phyloP scores from a whole-genome alignment of 1,284 basidiomycete species.

The Taiwanofungus camphoratus region DNA sequence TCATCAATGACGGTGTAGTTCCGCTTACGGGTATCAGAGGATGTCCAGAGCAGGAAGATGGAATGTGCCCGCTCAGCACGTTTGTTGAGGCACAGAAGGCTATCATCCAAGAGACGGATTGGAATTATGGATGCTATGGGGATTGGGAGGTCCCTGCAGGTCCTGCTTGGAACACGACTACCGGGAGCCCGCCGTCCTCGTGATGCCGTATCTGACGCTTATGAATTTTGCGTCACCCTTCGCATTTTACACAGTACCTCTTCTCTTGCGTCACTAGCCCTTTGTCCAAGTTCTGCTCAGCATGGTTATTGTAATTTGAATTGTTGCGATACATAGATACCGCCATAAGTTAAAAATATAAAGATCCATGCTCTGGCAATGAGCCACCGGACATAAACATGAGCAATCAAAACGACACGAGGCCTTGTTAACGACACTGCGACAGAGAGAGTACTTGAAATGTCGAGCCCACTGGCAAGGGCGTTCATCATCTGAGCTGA shows the following conservation, averaged over 20 bases:
- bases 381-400: slow-evolving; percentile 11
- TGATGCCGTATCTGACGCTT: too few relatives aligned
- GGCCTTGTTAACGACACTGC: slow-evolving; percentile 11
- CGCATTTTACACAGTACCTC: too few relatives aligned
- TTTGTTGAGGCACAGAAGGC: slow-evolving; percentile 72
- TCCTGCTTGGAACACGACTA: slow-evolving; percentile 30
- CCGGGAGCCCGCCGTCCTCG: slow-evolving; percentile 17
- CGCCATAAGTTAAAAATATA: too few relatives aligned
- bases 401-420: slow-evolving; percentile 21
- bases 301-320: too few relatives aligned
- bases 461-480: slow-evolving; percentile 19
- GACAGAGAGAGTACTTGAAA: slow-evolving; percentile 12
- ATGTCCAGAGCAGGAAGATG: slow-evolving; percentile 68
- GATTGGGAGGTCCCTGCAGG: slow-evolving; percentile 58
- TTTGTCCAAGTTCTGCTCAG: too few relatives aligned
- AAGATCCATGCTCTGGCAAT: slow-evolving; percentile 14
- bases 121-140: slow-evolving; percentile 70
- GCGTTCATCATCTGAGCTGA: slow-evolving; percentile 21
- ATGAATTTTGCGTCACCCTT: too few relatives aligned
- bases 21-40: slow-evolving; percentile 74
- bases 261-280: too few relatives aligned
- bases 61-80: slow-evolving; percentile 72
- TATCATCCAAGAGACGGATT: slow-evolving; percentile 67
- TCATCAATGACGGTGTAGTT: slow-evolving; percentile 85
- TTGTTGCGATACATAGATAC: too few relatives aligned